A percentile compares a stretch with the other conserved stretches of the same genome.
Evolutionary conservation across 768 basidiomycete genomes (phyloP).

Genomic region (Suillus brevipes): DNA sequence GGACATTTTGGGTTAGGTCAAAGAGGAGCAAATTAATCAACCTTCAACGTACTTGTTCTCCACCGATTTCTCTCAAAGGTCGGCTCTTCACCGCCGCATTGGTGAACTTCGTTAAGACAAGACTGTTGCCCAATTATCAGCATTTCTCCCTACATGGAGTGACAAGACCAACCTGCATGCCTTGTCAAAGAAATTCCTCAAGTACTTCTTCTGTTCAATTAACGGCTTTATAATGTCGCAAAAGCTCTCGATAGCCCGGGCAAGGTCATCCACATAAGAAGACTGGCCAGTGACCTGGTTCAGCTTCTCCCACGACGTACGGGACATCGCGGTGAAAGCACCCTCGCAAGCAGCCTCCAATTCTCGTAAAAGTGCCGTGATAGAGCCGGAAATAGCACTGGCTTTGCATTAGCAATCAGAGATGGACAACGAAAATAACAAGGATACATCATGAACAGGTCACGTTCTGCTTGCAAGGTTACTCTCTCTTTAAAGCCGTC

Average conservation of each 20-base stretch:
- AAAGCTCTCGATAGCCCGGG: conserved; percentile 72
- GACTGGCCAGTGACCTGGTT: conserved; percentile 89
- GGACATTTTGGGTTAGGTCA: conserved; percentile 13
- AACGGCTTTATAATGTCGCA: conserved; percentile 75
- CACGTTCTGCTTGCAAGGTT: conserved; percentile 81
- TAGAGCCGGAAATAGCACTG: conserved; percentile 84
- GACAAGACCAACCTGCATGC: conserved; percentile 67
- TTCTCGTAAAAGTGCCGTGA: conserved; percentile 78
- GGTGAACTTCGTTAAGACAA: conserved; percentile 85
- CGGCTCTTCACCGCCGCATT: conserved; percentile 86
- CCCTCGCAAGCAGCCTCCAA: conserved; percentile 84
- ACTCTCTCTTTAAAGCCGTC: conserved; percentile 77
- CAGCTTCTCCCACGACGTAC: conserved; percentile 74
- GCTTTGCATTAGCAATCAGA: not conserved
- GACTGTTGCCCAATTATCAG: conserved; percentile 40
- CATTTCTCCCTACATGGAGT: not conserved
- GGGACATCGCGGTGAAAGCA: conserved; percentile 72
- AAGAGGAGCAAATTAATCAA: not conserved
- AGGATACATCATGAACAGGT: conserved; percentile 82
- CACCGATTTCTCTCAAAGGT: conserved; percentile 89
- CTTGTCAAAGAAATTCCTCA: conserved; percentile 92
- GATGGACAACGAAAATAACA: not conserved
- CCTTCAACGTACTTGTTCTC: conserved; percentile 72
- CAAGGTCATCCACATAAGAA: conserved; percentile 74
- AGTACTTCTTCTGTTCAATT: conserved; percentile 93